These are phyloP conservation scores for Colletotrichum siamense DNA, from an alignment of 2,329 filamentous ascomycete genomes.

Conservation along the genomic window DNA sequence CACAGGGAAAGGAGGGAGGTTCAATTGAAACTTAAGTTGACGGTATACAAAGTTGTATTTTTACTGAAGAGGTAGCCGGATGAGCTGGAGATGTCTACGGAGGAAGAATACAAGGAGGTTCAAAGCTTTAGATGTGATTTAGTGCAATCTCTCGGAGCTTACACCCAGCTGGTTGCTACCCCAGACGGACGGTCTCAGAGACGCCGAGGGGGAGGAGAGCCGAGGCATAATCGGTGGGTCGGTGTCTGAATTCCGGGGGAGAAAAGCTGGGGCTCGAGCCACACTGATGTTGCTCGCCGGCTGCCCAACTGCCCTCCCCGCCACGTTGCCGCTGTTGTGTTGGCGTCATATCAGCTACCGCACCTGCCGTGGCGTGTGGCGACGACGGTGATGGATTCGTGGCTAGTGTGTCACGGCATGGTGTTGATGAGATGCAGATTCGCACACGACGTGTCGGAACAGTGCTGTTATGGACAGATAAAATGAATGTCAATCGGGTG, in stretches of 20 bases:
- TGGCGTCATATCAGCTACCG: background rate
- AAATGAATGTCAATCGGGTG: background rate
- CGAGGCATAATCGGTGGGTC: constrained; percentile 11
- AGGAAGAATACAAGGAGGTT: background rate
- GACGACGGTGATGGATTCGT: background rate
- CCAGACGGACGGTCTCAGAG: constrained; percentile 7
- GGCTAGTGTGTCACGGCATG: background rate
- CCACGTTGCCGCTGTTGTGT: background rate
- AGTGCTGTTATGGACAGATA: background rate
- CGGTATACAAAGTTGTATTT: background rate
- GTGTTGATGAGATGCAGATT: background rate
- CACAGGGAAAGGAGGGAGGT: background rate
- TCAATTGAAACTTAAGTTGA: background rate
- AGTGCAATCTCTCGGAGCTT: background rate
- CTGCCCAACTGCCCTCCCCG: background rate
- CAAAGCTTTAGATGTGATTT: background rate
- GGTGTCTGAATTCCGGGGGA: constrained; percentile 14
- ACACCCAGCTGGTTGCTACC: constrained; percentile 3
- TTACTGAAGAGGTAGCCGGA: background rate
- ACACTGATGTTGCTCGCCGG: background rate
- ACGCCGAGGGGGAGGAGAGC: constrained; percentile 6
- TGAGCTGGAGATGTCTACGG: background rate
- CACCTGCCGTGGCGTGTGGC: background rate
- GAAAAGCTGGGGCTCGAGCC: background rate
- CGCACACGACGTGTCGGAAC: background rate